These are phyloP conservation scores for Backusella luteola DNA, from an alignment of 192 early-diverging fungal genomes.

Conservation along the genomic window DNA sequence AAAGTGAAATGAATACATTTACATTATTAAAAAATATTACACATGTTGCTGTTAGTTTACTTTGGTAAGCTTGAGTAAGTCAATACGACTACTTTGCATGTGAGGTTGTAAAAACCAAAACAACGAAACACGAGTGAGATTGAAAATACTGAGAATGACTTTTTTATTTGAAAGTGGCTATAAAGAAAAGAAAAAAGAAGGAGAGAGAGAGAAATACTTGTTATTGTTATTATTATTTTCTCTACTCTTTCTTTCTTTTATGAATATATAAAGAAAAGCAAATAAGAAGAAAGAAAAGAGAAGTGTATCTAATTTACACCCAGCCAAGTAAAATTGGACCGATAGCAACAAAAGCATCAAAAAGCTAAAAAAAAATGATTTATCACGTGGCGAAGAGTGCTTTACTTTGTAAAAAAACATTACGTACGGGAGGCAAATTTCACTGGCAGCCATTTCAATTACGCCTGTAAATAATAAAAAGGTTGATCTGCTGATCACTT, in stretches of 20 bases:
- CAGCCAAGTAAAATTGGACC: not conserved
- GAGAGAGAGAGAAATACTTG: not conserved
- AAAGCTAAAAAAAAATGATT: not conserved
- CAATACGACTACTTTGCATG: constrained; percentile 23
- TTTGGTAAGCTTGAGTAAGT: constrained; percentile 30
- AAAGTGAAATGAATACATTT: not conserved
- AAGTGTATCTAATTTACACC: not conserved
- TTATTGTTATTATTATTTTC: not conserved
- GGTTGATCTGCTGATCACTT: not conserved
- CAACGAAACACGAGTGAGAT: constrained; percentile 13
- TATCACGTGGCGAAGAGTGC: not conserved
- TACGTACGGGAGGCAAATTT: not conserved
- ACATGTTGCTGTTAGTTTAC: not conserved
- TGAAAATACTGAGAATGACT: constrained; percentile 7
- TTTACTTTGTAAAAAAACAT: not conserved
- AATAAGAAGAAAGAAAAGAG: not conserved
- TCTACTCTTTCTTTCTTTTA: not conserved
- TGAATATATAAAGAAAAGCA: not conserved
- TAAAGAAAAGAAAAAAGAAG: not conserved
- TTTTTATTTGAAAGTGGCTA: not conserved
- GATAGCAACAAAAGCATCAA: not conserved
- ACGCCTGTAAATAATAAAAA: not conserved
- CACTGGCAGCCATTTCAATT: not conserved
- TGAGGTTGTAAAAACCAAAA: not conserved
- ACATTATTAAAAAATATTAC: not conserved